Conservation (phyloP, 352 stramenopile species). For the Phytophthora kernoviae region DNA sequence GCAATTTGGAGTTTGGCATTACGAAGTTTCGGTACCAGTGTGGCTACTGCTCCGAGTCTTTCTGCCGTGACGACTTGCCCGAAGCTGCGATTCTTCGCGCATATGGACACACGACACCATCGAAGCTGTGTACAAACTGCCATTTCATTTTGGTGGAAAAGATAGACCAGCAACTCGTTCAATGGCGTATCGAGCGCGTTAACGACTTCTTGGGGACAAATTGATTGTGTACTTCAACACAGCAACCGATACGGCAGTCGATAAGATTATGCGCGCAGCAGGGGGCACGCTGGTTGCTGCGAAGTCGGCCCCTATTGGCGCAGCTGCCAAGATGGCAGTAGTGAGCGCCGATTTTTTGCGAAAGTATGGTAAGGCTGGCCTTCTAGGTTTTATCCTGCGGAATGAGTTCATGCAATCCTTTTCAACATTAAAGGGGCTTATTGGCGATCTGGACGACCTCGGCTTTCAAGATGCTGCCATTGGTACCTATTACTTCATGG, state of each 20-base stretch:
- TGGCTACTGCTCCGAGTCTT: conserved; percentile 82
- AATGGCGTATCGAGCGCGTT: conserved; percentile 83
- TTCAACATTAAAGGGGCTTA: conserved; percentile 78
- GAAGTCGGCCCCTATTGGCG: conserved; percentile 80
- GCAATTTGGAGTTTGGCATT: conserved; percentile 74
- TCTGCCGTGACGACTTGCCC: conserved; percentile 75
- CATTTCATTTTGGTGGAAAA: conserved; percentile 76
- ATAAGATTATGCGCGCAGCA: conserved; percentile 85
- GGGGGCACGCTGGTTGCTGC: conserved; percentile 78
- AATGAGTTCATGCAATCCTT: conserved; percentile 92
- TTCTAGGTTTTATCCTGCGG: conserved; percentile 83
- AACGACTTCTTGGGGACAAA: conserved; percentile 74
- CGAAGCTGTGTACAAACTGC: conserved; percentile 76
- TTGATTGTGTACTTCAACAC: conserved; percentile 82
- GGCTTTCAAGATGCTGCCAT: conserved; percentile 87
- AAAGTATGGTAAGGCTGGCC: conserved; percentile 79
- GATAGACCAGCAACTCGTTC: conserved; percentile 74
- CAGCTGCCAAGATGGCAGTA: conserved; percentile 83
- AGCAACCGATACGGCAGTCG: conserved; percentile 76
- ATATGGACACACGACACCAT: conserved; percentile 62
- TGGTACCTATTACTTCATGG: conserved; percentile 90
- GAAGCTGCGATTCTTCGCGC: conserved; percentile 63
- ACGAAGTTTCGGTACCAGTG: conserved; percentile 87
- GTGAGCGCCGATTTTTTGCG: conserved; percentile 86
- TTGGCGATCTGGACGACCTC: conserved; percentile 80